A percentile compares a stretch with the other conserved stretches of the same genome.
These are phyloP conservation scores for Hermanozyma aechmeae DNA, from an alignment of 805 yeast species.

Conservation along the genomic window DNA sequence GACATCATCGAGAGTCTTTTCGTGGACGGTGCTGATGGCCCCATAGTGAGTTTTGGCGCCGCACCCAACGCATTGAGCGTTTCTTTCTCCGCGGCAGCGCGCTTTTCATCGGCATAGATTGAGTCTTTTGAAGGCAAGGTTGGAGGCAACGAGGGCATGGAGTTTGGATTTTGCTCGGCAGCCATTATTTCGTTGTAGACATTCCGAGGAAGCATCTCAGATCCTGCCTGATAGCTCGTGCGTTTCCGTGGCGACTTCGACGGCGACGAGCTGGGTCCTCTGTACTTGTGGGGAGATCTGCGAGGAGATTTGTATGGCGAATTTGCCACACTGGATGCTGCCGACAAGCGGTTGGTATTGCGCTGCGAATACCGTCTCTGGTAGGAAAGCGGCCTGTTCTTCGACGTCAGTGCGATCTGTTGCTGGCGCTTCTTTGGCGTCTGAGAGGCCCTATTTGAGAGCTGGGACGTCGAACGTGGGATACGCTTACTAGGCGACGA, in stretches of 20 bases:
- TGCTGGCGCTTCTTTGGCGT: conserved; percentile 17
- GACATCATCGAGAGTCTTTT: conserved; percentile 8
- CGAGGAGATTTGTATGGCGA: conserved; percentile 20
- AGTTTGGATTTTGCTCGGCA: conserved; percentile 18
- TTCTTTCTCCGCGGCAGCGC: conserved; percentile 4
- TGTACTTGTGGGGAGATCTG: conserved; percentile 1
- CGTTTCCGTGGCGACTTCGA: conserved; percentile 14
- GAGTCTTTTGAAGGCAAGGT: conserved; percentile 33
- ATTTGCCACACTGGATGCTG: conserved; percentile 24
- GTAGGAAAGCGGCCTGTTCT: conserved; percentile 31
- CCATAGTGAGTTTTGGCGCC: not conserved
- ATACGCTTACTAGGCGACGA: conserved; percentile 10
- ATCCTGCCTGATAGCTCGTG: conserved; percentile 7
- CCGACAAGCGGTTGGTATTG: conserved; percentile 15
- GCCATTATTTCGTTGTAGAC: conserved; percentile 33
- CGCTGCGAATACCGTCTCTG: conserved; percentile 26
- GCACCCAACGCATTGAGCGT: conserved; percentile 1
- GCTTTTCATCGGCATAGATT: conserved; percentile 7
- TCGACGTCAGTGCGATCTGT: conserved; percentile 24
- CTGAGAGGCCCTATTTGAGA: conserved; percentile 4
- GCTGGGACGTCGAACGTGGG: conserved; percentile 6
- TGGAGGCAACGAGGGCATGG: conserved; percentile 25
- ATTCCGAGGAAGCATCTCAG: conserved; percentile 29
- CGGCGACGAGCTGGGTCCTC: conserved; percentile 7
- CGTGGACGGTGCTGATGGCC: conserved; percentile 11